A percentile compares a stretch with the other conserved stretches of the same genome.
Evolutionary conservation across 768 basidiomycete species (phyloP).

Genomic region (Xerocomellus intermedius): DNA sequence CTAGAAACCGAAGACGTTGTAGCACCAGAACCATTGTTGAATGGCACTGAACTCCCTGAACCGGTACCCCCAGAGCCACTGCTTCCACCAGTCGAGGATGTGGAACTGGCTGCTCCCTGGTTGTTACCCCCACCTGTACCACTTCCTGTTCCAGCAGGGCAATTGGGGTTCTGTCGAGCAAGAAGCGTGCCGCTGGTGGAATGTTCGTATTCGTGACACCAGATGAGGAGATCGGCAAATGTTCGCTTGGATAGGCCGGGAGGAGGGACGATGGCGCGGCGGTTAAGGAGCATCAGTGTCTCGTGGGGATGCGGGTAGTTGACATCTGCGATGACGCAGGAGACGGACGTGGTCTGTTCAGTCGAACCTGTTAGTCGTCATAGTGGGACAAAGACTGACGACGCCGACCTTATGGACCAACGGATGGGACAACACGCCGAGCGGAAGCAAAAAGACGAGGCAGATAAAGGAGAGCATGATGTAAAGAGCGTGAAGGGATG

Average conservation of each 20-base stretch:
- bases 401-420: conserved; percentile 13
- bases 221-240: conserved; percentile 28
- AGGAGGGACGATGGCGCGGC: conserved; percentile 20
- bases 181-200: conserved; percentile 14
- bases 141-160: conserved; percentile 1
- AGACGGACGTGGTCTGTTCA: conserved; percentile 8
- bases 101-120: not conserved
- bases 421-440: conserved; percentile 20
- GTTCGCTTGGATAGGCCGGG: conserved; percentile 21
- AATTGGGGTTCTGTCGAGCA: conserved; percentile 24
- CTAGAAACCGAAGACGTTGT: not conserved
- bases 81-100: not conserved
- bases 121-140: not conserved
- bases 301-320: conserved; percentile 23
- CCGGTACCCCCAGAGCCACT: not conserved
- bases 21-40: not conserved
- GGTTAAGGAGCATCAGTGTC: conserved; percentile 24
- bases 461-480: conserved; percentile 23
- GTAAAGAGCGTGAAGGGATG: conserved; percentile 10
- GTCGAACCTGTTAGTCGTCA: not conserved
- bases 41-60: not conserved
- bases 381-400: too few relatives aligned
- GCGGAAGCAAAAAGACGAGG: conserved; percentile 20
- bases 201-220: conserved; percentile 24
- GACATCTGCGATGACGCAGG: conserved; percentile 31